Evolutionary conservation across 2,329 filamentous ascomycete species (phyloP).

Genomic region (Aureobasidium mangrovei): DNA sequence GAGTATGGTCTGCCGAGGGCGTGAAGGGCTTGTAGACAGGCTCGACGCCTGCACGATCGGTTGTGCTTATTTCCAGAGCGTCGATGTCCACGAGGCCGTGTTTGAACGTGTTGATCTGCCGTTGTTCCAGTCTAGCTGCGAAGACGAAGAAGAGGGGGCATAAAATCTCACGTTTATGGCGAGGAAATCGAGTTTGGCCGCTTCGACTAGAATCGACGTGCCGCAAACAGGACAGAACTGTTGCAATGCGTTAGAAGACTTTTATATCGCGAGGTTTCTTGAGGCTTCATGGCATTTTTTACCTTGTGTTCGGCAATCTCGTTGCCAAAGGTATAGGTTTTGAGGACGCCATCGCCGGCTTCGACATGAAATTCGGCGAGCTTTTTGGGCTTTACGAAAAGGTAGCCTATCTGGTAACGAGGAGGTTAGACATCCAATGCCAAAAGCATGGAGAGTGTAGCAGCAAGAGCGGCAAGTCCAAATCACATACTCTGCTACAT

Average conservation of each 20-base stretch:
- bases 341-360: background rate
- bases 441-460: too few relatives aligned
- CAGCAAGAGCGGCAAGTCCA: background rate
- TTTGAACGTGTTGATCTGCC: background rate
- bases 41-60: background rate
- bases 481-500: slow-evolving; percentile 1
- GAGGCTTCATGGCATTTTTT: too few relatives aligned
- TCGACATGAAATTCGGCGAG: background rate
- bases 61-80: background rate
- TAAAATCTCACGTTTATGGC: background rate
- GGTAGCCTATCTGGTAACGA: background rate
- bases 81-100: background rate
- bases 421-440: background rate
- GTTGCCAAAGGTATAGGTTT: slow-evolving; percentile 2
- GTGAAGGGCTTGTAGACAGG: background rate
- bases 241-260: too few relatives aligned
- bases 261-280: too few relatives aligned
- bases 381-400: background rate
- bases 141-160: too few relatives aligned
- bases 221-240: slow-evolving; percentile 9
- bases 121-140: background rate
- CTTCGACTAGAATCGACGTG: background rate
- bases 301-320: slow-evolving; percentile 7
- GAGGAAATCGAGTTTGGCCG: background rate
- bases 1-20: background rate